These are phyloP conservation scores for Trichosporon coremiiforme DNA, from an alignment of 1,284 basidiomycete genomes.

Conservation along the genomic window DNA sequence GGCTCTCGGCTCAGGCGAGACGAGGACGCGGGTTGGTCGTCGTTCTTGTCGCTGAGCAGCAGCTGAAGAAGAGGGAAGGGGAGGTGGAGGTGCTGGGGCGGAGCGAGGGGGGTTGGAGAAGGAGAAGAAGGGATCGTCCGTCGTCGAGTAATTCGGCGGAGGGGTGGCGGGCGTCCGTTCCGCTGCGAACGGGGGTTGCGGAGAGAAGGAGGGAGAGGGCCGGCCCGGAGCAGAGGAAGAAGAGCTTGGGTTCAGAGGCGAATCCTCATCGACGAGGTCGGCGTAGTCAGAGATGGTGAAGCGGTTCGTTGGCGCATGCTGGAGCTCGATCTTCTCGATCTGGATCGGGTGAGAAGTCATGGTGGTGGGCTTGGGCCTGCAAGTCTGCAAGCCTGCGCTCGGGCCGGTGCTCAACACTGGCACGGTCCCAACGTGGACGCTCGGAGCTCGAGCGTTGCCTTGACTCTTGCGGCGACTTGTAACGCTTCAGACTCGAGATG, in stretches of 20 bases:
- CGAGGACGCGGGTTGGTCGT: neutral
- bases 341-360: no score
- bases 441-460: neutral
- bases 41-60: neutral
- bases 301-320: constrained; percentile 14
- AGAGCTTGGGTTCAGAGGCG: neutral
- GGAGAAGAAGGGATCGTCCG: neutral
- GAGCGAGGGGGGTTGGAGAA: no score
- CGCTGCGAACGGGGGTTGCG: neutral
- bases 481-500: neutral
- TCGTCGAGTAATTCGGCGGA: neutral
- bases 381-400: no score
- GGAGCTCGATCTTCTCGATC: neutral
- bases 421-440: neutral
- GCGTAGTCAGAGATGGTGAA: constrained; percentile 28
- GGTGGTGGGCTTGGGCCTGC: neutral
- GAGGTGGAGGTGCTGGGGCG: no score
- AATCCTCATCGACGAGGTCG: neutral
- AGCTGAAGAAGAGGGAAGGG: neutral
- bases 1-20: neutral
- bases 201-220: neutral
- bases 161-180: neutral
- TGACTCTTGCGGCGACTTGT: neutral
- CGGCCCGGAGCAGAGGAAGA: neutral
- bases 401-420: no score